A percentile compares a stretch with the other conserved stretches of the same genome.
Evolutionary conservation across 2,329 filamentous ascomycete species (phyloP).

Genomic region (Gliomastix tumulicola): DNA sequence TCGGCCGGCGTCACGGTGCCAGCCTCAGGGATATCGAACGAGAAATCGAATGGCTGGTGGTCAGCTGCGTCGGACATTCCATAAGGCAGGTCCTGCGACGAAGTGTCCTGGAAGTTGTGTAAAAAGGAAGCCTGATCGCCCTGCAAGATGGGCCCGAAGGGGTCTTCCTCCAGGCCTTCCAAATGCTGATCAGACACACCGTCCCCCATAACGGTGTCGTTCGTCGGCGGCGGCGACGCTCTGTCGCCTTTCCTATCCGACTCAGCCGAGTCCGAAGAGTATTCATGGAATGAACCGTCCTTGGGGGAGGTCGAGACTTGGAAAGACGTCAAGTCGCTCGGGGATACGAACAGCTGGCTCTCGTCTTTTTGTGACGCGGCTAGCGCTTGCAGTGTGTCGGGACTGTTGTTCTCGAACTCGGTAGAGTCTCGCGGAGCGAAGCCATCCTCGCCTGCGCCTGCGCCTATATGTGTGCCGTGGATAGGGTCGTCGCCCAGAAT

Average conservation of each 20-base stretch:
- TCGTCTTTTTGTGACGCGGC: conserved; percentile 2
- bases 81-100: no score
- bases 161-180: no score
- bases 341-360: conserved; percentile 2
- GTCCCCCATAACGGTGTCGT: conserved; percentile 1
- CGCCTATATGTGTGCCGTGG: conserved; percentile 3
- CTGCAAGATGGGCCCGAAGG: no score
- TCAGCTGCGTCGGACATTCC: no score
- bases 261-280: conserved; percentile 6
- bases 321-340: conserved; percentile 1
- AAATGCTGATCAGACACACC: no score
- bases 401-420: conserved; percentile 4
- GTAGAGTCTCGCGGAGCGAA: conserved; percentile 1
- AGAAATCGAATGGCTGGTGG: no score
- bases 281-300: conserved; percentile 5
- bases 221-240: neutral
- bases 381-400: conserved; percentile 6
- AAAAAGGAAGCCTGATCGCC: no score
- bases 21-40: no score
- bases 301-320: conserved; percentile 4
- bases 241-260: conserved; percentile 3
- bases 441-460: conserved; percentile 5
- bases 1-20: neutral
- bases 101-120: no score
- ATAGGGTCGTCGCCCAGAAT: conserved; percentile 5